Base-by-base conservation (phyloP, 371 early-diverging fungal species). In the Mortierella sp. region DNA sequence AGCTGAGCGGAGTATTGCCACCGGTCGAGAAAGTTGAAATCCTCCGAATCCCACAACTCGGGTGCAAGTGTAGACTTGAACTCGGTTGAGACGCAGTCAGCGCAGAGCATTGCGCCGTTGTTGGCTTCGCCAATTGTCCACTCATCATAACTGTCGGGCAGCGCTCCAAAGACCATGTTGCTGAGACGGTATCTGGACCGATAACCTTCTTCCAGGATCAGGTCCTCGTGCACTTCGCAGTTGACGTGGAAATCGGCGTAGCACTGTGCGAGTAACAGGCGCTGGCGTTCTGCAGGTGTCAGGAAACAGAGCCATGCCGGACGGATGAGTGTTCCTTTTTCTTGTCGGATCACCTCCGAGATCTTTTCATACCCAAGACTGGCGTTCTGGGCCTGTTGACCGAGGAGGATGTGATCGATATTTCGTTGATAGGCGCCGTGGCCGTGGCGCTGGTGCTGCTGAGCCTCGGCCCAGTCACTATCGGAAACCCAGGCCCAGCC, bases 301-400 rank as follows among this genome's bases (percentile, higher is more conserved):
- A 53, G 39, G 15, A 8, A 17, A 24, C 54, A 53, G 41, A 53
- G 12, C 54, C 54, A 53, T 14, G 39, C 54, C 7, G 54, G 54
- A 4, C 26, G 54, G 23, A 53, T 39, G n/a, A 53, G 39, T 17
- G 17, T 17, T 7, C 39, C 39, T 8, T n/a, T 8, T 7, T 39
- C 39, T 31, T 53, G 37, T 8, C 54, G 19, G 11, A 39, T 17
- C 5, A 24, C 41, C 24, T 39, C 54, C 9, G 39, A 53, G 11
- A 53, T 23, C 39, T 39, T 53, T 26, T 53, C 54, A 24, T 39
- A 37, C 6, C 54, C 54, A 6, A 37, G 15, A 24, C 17, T 26
- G 15, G 54, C 39, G 24, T 53, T 53, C 15, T 23, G 39, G 9
- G 23, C 54, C 4, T 39, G 17, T 37, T 53, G 17, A 26, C 39